A percentile compares a stretch with the other conserved stretches of the same genome.
Conservation (phyloP, 345 rosid species). For the Heritiera littoralis region DNA sequence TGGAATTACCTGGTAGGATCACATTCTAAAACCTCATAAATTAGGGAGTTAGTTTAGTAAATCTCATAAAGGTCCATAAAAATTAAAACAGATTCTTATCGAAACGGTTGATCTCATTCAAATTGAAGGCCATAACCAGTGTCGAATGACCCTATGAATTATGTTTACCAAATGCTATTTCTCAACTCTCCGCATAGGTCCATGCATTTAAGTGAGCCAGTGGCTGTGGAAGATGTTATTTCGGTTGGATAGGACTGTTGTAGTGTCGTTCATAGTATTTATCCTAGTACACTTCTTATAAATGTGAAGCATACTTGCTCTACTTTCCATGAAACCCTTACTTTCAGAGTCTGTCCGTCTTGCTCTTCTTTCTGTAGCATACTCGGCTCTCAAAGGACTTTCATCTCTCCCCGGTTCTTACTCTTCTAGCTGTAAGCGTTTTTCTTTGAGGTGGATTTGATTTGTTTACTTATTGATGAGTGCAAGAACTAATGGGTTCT, state of each 20-base stretch:
- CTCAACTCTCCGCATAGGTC: slow-evolving; percentile 24
- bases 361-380: not conserved
- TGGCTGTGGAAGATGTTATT: slow-evolving; percentile 42
- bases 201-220: slow-evolving; percentile 37
- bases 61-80: slow-evolving; percentile 16
- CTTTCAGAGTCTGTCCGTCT: not conserved
- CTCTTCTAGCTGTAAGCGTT: slow-evolving; percentile 36
- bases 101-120: no score
- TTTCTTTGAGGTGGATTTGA: not conserved
- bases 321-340: slow-evolving; percentile 9
- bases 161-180: not conserved
- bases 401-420: slow-evolving; percentile 29
- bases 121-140: not conserved
- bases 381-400: slow-evolving; percentile 33
- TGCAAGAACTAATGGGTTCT: not conserved
- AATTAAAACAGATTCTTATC: not conserved
- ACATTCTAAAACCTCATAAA: slow-evolving; percentile 33
- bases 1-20: slow-evolving; percentile 4
- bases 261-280: not conserved
- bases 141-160: not conserved
- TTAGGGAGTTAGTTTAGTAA: slow-evolving; percentile 37
- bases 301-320: slow-evolving; percentile 18
- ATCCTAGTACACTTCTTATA: slow-evolving; percentile 18
- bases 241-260: not conserved
- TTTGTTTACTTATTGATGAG: not conserved